Evolutionary conservation across 2,329 filamentous ascomycete genomes (phyloP).

Genomic region (Monilinia laxa): DNA sequence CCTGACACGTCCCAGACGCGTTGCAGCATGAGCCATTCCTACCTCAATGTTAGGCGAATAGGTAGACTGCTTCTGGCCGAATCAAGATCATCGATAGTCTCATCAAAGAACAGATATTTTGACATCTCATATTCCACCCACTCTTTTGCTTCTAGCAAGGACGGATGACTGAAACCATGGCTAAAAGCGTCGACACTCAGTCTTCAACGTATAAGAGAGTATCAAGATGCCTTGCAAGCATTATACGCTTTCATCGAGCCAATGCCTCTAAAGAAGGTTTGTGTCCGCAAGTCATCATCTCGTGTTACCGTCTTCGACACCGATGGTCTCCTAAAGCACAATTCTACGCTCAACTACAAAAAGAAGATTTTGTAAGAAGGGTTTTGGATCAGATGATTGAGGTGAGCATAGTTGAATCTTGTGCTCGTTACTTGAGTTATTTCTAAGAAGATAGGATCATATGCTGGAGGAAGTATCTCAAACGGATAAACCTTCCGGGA

Average conservation of each 20-base stretch:
- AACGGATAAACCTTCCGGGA: neutral
- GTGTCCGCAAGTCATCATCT: conserved; percentile 22
- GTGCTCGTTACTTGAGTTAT: neutral
- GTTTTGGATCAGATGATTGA: conserved; percentile 22
- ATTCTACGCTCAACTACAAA: conserved; percentile 7
- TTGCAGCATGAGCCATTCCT: neutral
- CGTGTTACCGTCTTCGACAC: conserved; percentile 17
- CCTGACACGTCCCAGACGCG: neutral
- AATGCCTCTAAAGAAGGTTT: conserved; percentile 22
- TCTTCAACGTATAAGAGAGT: conserved; percentile 16
- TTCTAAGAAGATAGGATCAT: conserved; percentile 5
- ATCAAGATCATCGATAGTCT: neutral
- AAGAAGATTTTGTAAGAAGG: conserved; percentile 17
- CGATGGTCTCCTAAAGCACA: conserved; percentile 16
- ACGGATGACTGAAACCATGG: neutral
- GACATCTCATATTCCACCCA: neutral
- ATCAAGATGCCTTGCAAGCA: conserved; percentile 20
- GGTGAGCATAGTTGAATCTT: conserved; percentile 1
- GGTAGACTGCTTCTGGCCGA: neutral
- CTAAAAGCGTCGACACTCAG: neutral
- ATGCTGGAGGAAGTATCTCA: conserved; percentile 1
- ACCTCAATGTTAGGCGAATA: conserved; percentile 2
- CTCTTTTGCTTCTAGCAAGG: neutral
- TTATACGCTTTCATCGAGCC: conserved; percentile 18
- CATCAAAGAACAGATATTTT: neutral